phyloP scores from a whole-genome alignment of 73 alveolate genomes.

The Paramecium pentaurelia region DNA sequence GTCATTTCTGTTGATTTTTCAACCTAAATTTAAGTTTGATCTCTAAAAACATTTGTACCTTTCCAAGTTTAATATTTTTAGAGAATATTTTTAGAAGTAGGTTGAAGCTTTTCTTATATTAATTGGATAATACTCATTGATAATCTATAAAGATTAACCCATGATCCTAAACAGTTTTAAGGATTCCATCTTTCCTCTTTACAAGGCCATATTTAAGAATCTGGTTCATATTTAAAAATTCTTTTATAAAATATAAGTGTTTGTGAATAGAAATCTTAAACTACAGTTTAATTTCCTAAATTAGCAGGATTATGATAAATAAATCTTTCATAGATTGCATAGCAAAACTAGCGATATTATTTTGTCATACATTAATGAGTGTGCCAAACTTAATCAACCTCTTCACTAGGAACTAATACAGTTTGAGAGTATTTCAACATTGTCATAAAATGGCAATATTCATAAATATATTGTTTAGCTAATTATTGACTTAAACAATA shows the following conservation, averaged over 20 bases:
- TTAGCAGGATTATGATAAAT: constrained; percentile 20
- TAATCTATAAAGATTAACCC: constrained; percentile 13
- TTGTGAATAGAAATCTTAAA: not conserved
- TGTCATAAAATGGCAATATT: not conserved
- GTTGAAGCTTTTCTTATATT: not conserved
- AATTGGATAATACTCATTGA: not conserved
- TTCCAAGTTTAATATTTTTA: not conserved
- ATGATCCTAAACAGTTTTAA: not conserved
- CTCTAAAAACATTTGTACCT: not conserved
- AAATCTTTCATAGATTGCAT: not conserved
- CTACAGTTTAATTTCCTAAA: not conserved
- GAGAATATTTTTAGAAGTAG: not conserved
- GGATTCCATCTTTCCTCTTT: not conserved
- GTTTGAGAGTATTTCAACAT: not conserved
- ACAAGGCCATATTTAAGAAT: not conserved
- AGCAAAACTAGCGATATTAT: not conserved
- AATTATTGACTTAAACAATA: not conserved
- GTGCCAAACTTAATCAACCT: constrained; percentile 35
- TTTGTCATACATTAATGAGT: constrained; percentile 33
- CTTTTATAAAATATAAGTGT: not conserved
- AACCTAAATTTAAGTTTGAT: not conserved
- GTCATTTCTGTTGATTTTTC: not conserved
- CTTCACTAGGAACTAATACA: constrained; percentile 2
- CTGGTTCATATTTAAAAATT: not conserved
- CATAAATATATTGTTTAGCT: not conserved